Percentiles rank a stretch among this genome's conserved stretches.
Evolutionary conservation across 2,329 filamentous ascomycete genomes (phyloP).

Genomic region (Cladosporium sp.): DNA sequence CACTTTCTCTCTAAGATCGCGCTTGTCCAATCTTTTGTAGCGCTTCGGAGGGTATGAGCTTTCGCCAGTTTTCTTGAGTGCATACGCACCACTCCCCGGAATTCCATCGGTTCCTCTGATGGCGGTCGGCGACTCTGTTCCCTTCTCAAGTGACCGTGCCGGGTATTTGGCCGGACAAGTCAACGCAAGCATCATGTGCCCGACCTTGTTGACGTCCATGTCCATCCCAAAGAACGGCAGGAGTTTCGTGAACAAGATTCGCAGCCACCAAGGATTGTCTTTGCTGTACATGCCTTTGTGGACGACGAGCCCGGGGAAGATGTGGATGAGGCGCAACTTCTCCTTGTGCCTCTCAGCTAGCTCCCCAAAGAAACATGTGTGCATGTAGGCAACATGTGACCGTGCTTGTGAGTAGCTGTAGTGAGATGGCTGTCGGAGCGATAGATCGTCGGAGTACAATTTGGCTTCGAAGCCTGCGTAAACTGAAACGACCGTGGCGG

Average conservation of each 20-base stretch:
- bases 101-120: background rate
- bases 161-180: background rate
- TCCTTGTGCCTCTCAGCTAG: background rate
- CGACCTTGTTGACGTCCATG: background rate
- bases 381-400: background rate
- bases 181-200: background rate
- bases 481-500: background rate
- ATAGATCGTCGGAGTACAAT: background rate
- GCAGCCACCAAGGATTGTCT: slow-evolving; percentile 1
- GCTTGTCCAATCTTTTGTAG: background rate
- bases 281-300: slow-evolving; percentile 4
- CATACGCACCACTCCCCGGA: background rate
- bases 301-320: background rate
- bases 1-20: background rate
- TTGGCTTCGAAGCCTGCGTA: background rate
- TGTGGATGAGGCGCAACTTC: background rate
- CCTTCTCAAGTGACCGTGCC: background rate
- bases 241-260: background rate
- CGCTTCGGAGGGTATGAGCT: background rate
- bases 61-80: background rate
- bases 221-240: background rate
- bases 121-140: background rate
- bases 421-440: background rate
- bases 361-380: background rate
- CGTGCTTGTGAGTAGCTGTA: background rate